Conservation (phyloP, 2,329 filamentous ascomycete species). For the Beauveria rudraprayagi region DNA sequence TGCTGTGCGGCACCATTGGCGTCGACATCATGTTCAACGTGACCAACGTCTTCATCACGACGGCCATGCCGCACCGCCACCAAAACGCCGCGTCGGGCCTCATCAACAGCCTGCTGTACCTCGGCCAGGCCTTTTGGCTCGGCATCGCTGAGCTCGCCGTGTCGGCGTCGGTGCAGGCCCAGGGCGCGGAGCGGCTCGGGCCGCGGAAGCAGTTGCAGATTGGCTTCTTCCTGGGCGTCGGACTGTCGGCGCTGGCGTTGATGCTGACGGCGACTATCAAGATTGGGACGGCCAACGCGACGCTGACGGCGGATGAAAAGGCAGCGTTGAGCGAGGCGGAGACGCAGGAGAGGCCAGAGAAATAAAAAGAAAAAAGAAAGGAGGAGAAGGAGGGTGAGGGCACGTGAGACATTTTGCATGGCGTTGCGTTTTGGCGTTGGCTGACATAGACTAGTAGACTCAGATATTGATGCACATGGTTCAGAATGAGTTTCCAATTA, state of each 20-base stretch:
- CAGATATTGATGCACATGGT: not conserved
- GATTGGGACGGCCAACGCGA: constrained; percentile 46
- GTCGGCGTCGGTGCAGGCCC: constrained; percentile 33
- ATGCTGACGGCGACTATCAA: constrained; percentile 48
- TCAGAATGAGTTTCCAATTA: too few species aligned
- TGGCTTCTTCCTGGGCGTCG: constrained; percentile 60
- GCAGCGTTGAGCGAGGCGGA: constrained; percentile 16
- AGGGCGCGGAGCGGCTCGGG: constrained; percentile 25
- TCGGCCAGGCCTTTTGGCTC: constrained; percentile 64
- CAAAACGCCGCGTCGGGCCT: constrained; percentile 67
- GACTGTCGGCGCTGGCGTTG: constrained; percentile 42
- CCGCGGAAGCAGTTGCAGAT: constrained; percentile 49
- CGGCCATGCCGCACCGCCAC: constrained; percentile 53
- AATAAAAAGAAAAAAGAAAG: too few species aligned
- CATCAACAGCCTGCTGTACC: constrained; percentile 61
- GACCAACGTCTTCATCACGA: constrained; percentile 70
- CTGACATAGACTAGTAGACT: not conserved
- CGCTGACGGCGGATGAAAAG: constrained; percentile 51
- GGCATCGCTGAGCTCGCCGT: constrained; percentile 61
- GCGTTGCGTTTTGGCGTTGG: not conserved
- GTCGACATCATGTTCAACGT: constrained; percentile 72
- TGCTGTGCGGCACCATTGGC: constrained; percentile 61
- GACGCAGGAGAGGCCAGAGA: not conserved
- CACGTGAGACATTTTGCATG: not conserved
- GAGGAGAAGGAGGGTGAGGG: too few species aligned